phyloP scores from a whole-genome alignment of 2,329 filamentous ascomycete species.

The Colletotrichum orchidophilum region DNA sequence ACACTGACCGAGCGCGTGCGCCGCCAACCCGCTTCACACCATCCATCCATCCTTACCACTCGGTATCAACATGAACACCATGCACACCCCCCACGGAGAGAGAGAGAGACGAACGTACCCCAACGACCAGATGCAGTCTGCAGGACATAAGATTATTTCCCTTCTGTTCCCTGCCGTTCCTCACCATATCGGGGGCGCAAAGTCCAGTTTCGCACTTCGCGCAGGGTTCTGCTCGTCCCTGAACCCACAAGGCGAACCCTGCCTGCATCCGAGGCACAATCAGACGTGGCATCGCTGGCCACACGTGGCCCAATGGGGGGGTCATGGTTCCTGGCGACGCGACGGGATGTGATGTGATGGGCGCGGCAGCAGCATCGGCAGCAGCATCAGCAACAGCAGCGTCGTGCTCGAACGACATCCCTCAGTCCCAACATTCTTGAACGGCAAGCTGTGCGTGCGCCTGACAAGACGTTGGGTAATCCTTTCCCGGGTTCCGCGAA shows the following conservation, averaged over 20 bases:
- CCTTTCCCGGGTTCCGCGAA: neutral
- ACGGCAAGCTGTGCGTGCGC: constrained; percentile 12
- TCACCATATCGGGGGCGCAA: neutral
- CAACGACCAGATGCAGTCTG: neutral
- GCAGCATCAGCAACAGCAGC: neutral
- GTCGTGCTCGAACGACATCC: neutral
- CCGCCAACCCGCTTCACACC: too few relatives aligned
- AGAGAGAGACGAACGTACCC: neutral
- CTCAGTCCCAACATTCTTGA: neutral
- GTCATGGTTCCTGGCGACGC: neutral
- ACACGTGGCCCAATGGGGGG: constrained; percentile 21
- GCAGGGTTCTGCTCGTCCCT: constrained; percentile 12
- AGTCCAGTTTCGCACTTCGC: neutral
- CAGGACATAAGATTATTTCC: neutral
- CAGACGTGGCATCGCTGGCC: neutral
- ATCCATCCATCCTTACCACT: neutral
- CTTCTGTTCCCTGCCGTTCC: too few relatives aligned
- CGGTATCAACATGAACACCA: neutral
- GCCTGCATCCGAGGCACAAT: neutral
- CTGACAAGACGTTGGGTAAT: constrained; percentile 21
- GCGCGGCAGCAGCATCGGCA: neutral
- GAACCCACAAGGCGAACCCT: neutral
- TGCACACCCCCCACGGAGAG: neutral
- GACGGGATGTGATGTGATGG: constrained; percentile 7
- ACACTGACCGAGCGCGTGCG: constrained; percentile 9